A percentile compares a stretch with the other conserved stretches of the same genome.
Conservation (phyloP, 2,329 filamentous ascomycete genomes). For the Xylariales sp. region DNA sequence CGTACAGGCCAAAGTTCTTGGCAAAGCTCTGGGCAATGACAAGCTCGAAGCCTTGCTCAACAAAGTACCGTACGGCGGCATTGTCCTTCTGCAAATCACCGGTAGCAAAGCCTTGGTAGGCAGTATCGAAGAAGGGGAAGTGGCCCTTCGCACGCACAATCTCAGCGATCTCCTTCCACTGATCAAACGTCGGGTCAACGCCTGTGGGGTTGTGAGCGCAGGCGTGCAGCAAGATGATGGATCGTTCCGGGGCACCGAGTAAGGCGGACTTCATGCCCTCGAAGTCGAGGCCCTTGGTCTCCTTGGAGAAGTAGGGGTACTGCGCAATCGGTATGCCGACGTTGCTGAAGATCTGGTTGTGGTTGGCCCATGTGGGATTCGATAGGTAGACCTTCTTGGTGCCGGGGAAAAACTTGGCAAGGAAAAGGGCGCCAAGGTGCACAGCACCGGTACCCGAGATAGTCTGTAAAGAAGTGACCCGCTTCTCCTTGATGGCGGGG, state of each 20-base stretch:
- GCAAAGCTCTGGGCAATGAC: constrained; percentile 90
- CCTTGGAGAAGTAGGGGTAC: constrained; percentile 91
- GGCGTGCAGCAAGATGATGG: constrained; percentile 86
- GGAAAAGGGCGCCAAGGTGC: constrained; percentile 90
- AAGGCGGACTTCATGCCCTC: constrained; percentile 77
- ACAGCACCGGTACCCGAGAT: constrained; percentile 96
- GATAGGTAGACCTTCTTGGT: constrained; percentile 82
- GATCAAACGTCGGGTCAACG: constrained; percentile 87
- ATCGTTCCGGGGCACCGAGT: constrained; percentile 66
- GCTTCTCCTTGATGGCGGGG: constrained; percentile 78
- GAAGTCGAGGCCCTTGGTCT: constrained; percentile 89
- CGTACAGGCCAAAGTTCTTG: constrained; percentile 97
- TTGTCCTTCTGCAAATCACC: constrained; percentile 82
- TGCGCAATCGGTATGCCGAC: constrained; percentile 71
- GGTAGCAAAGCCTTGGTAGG: constrained; percentile 96
- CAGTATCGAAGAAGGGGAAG: constrained; percentile 97
- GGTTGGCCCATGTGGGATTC: constrained; percentile 96
- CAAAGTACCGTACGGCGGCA: constrained; percentile 90
- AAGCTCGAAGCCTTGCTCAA: constrained; percentile 86
- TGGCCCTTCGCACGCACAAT: constrained; percentile 74
- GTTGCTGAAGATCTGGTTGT: constrained; percentile 97
- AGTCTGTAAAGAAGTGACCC: constrained; percentile 79
- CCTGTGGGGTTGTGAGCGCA: constrained; percentile 98
- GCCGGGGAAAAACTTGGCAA: constrained; percentile 81
- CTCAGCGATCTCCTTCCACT: constrained; percentile 86